Percentiles rank a stretch among this genome's conserved stretches.
These are phyloP conservation scores for Wickerhamiella azyma DNA, from an alignment of 805 yeast species.

Conservation along the genomic window DNA sequence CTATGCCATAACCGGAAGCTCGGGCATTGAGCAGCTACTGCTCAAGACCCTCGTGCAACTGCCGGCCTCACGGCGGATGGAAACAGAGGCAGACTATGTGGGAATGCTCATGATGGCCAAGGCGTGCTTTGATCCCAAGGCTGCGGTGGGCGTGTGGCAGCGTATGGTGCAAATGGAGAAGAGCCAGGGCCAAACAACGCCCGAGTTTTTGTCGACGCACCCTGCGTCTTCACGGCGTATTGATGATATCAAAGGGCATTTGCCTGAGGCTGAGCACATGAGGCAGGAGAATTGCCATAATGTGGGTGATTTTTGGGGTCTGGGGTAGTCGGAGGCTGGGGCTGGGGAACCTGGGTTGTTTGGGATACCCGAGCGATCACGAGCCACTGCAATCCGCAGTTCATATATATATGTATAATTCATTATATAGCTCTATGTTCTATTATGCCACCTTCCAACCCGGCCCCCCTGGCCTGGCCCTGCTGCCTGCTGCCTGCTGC, in stretches of 20 bases:
- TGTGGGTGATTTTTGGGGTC: neutral
- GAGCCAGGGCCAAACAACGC: conserved; percentile 25
- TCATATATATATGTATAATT: too few relatives aligned
- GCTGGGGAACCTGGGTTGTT: too few relatives aligned
- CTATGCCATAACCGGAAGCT: conserved; percentile 49
- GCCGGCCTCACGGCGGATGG: conserved; percentile 90
- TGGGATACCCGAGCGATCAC: too few relatives aligned
- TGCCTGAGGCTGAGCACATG: conserved; percentile 29
- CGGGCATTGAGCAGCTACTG: conserved; percentile 39
- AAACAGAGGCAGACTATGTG: conserved; percentile 88
- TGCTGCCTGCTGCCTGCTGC: too few relatives aligned
- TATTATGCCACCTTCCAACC: too few relatives aligned
- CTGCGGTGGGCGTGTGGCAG: conserved; percentile 66
- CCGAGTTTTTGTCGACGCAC: conserved; percentile 74
- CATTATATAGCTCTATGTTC: too few relatives aligned
- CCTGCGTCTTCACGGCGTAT: conserved; percentile 73
- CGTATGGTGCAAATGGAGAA: conserved; percentile 51
- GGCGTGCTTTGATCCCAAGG: conserved; percentile 73
- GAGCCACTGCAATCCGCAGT: too few relatives aligned
- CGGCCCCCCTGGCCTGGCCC: too few relatives aligned
- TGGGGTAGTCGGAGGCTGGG: too few relatives aligned
- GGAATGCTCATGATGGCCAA: conserved; percentile 85
- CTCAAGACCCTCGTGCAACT: conserved; percentile 44
- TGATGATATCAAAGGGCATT: conserved; percentile 51
- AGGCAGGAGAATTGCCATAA: conserved; percentile 9